A percentile compares a stretch with the other conserved stretches of the same genome.
phyloP scores from a whole-genome alignment of 805 yeast species.

The Candida glaebosa region DNA sequence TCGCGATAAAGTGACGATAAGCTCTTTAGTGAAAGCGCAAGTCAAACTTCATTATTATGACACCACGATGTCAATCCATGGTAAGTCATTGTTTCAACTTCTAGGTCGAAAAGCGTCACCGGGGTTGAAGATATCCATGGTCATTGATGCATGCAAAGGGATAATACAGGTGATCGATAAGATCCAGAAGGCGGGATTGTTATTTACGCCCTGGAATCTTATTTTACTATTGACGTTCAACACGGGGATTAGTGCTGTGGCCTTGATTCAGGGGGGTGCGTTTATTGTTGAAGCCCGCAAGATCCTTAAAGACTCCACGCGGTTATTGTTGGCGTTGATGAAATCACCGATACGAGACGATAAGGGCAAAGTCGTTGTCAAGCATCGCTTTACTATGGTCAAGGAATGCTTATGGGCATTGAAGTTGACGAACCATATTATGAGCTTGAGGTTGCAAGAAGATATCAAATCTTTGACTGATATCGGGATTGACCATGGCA shows the following conservation, averaged over 20 bases:
- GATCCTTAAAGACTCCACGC: slow-evolving; percentile 21
- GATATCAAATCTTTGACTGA: slow-evolving; percentile 32
- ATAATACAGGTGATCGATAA: slow-evolving; percentile 26
- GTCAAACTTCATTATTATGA: slow-evolving; percentile 40
- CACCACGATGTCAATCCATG: slow-evolving; percentile 32
- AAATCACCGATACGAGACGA: slow-evolving; percentile 29
- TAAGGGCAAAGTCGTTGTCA: slow-evolving; percentile 26
- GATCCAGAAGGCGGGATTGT: slow-evolving; percentile 22
- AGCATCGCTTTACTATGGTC: slow-evolving; percentile 47
- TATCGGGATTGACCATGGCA: slow-evolving; percentile 53
- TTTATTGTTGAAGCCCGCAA: slow-evolving; percentile 20
- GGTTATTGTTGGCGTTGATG: slow-evolving; percentile 19
- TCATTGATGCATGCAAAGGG: slow-evolving; percentile 28
- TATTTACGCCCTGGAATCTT: slow-evolving; percentile 52
- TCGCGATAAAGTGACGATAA: slow-evolving; percentile 4
- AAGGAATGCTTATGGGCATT: slow-evolving; percentile 62
- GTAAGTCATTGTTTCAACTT: slow-evolving; percentile 28
- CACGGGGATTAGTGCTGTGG: slow-evolving; percentile 39
- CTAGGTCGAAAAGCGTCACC: slow-evolving; percentile 29
- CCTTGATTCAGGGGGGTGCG: slow-evolving; percentile 43
- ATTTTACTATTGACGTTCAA: slow-evolving; percentile 43
- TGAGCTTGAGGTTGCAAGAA: slow-evolving; percentile 42
- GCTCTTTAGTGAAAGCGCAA: slow-evolving; percentile 28
- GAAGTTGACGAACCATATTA: slow-evolving; percentile 51
- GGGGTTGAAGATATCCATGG: slow-evolving; percentile 28